Conservation (phyloP, 805 yeast genomes). For the Nakazawaea ishiwadae region DNA sequence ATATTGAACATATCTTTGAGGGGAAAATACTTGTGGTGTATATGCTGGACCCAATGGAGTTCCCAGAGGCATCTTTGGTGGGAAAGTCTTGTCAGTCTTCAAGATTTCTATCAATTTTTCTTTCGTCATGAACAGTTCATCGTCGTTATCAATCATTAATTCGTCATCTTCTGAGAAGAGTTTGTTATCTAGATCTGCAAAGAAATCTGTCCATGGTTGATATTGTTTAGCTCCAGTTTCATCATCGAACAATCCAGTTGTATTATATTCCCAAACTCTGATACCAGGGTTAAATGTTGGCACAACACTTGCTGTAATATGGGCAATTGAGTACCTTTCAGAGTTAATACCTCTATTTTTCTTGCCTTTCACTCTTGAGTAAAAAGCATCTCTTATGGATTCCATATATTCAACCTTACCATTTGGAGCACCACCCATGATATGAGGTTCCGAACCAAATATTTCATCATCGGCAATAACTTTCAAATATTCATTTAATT, state of each 20-base stretch:
- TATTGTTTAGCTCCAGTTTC: conserved; percentile 13
- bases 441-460: conserved; percentile 30
- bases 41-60: conserved; percentile 73
- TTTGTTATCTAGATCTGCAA: conserved; percentile 39
- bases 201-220: conserved; percentile 59
- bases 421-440: conserved; percentile 60
- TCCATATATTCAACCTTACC: conserved; percentile 65
- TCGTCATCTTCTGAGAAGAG: conserved; percentile 19
- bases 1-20: conserved; percentile 68
- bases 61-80: conserved; percentile 48
- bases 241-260: conserved; percentile 42
- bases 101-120: conserved; percentile 7
- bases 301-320: conserved; percentile 67
- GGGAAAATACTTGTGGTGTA: conserved; percentile 65
- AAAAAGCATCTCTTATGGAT: conserved; percentile 45
- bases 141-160: conserved; percentile 17
- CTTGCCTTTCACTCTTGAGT: conserved; percentile 43
- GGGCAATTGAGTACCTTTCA: conserved; percentile 66
- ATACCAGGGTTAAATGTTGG: conserved; percentile 85
- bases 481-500: conserved; percentile 8
- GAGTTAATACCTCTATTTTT: conserved; percentile 37
- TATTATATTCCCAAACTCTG: conserved; percentile 84
- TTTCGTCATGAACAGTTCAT: conserved; percentile 9
- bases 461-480: conserved; percentile 21
- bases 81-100: conserved; percentile 55